A percentile compares a stretch with the other conserved stretches of the same genome.
These are phyloP conservation scores for Candida cerambycidarum DNA, from an alignment of 805 yeast genomes.

Conservation along the genomic window DNA sequence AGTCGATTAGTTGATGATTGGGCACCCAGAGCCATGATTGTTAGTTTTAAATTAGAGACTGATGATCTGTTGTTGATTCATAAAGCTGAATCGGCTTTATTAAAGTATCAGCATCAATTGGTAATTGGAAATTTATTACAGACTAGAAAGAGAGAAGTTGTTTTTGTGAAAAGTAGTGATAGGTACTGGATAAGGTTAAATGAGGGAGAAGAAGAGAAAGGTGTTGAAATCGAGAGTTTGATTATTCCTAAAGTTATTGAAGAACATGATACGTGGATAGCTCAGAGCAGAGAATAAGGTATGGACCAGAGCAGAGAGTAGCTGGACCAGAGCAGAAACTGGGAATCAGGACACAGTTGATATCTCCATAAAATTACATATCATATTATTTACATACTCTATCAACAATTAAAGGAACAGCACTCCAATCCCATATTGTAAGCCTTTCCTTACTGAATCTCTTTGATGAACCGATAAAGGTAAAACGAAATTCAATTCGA, in stretches of 20 bases:
- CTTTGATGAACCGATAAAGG: slow-evolving; percentile 47
- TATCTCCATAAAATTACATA: too few species aligned
- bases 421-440: slow-evolving; percentile 61
- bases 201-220: slow-evolving; percentile 36
- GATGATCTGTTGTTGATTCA: slow-evolving; percentile 66
- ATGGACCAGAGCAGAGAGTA: too few species aligned
- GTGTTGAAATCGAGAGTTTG: slow-evolving; percentile 69
- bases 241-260: slow-evolving; percentile 76
- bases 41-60: slow-evolving; percentile 92
- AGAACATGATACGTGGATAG: slow-evolving; percentile 66
- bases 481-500: slow-evolving; percentile 55
- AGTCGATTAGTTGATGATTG: slow-evolving; percentile 85
- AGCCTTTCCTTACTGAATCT: slow-evolving; percentile 50
- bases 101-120: slow-evolving; percentile 85
- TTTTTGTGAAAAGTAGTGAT: slow-evolving; percentile 63
- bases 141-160: slow-evolving; percentile 84
- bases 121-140: slow-evolving; percentile 93
- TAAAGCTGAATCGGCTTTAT: slow-evolving; percentile 78
- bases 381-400: slow-evolving; percentile 2
- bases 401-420: slow-evolving; percentile 52
- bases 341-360: too few species aligned
- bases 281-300: too few species aligned
- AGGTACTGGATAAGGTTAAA: slow-evolving; percentile 53
- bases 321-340: too few species aligned
- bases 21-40: slow-evolving; percentile 95